These are phyloP conservation scores for Vaccinium darrowii DNA, from an alignment of 148 eudicot genomes.

Conservation along the genomic window DNA sequence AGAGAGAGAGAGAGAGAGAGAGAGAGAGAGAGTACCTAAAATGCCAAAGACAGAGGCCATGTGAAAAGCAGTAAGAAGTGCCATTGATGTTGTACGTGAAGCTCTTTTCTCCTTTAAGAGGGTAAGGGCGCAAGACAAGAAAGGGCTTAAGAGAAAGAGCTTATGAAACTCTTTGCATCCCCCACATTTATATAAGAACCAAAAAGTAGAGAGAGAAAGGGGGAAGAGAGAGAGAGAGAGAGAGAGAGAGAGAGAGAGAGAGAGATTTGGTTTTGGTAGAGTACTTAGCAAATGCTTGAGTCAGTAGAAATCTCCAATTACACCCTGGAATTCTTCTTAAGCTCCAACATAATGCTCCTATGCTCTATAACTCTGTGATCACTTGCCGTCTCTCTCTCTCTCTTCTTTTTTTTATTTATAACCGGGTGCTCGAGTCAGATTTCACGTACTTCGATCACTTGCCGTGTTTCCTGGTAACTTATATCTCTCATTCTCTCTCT, in stretches of 20 bases:
- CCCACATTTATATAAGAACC: conserved; percentile 10
- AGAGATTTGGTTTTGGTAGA: background rate
- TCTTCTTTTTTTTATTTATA: too few relatives aligned
- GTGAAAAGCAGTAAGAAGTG: conserved; percentile 26
- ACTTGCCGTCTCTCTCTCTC: too few relatives aligned
- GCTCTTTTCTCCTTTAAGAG: conserved; percentile 9
- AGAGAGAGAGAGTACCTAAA: conserved; percentile 35
- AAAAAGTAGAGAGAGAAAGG: background rate
- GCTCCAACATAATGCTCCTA: background rate
- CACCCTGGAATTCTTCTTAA: background rate
- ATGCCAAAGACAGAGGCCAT: conserved; percentile 54
- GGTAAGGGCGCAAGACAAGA: background rate
- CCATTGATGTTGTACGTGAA: conserved; percentile 32
- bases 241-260: background rate
- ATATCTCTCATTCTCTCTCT: too few relatives aligned
- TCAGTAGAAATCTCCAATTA: background rate
- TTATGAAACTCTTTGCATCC: background rate
- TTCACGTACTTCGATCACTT: too few relatives aligned
- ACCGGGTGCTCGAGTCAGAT: too few relatives aligned
- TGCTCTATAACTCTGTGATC: too few relatives aligned
- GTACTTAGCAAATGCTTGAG: background rate
- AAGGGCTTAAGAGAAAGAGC: background rate
- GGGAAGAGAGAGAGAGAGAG: background rate
- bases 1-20: background rate
- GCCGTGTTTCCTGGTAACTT: too few relatives aligned